Evolutionary conservation across 2,329 filamentous ascomycete species (phyloP), one percentile per base, ranked within the genome.

Genomic region (Aaosphaeria arxii): DNA sequence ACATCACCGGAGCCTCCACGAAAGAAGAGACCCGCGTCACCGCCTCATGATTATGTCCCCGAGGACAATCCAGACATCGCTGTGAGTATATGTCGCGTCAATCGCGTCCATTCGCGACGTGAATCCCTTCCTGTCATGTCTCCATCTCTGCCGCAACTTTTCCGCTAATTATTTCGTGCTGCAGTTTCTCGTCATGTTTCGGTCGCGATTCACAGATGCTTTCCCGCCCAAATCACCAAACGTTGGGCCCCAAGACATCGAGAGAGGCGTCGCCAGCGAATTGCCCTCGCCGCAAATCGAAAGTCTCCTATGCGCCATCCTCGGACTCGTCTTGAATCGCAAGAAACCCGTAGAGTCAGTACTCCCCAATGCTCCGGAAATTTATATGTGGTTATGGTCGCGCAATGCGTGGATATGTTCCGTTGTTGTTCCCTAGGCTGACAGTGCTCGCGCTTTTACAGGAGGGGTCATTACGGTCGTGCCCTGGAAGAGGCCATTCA

Each of bases 321-420:
- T 99, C 40, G 86, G 88, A 31, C 78, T 99, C 60, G 83, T 96
- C 47, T 79, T 99, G 63, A 99, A 99, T 72, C 86, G 94, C 71
- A 97, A 99, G 78, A 96, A 99, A 70, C 91, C 96, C 74, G 89
- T 97, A 68, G 96, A 99, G 94, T 97, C 83, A 73, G 90, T 76
- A 53, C 54, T 54, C 66, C 66, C 62, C 48, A 29, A 44, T 43
- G 3, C n/a, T 39, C 24, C 36, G 30, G 24, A 29, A 6, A 30
- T 38, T 44, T 51, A 55, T 57, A 53, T 30, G 24, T 13, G 6
- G 29, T 33, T 7, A 13, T 32, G 53, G 57, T 67, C 64, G 63
- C 64, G 31, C 52, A 47, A 36, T 11, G 46, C 40, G 35, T 13
- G 38, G 11, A 38, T 5, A 51, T 30, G 31, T 6, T 41, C 44